Conservation (phyloP, 495 filamentous ascomycete species). For the Tuber melanosporum region DNA sequence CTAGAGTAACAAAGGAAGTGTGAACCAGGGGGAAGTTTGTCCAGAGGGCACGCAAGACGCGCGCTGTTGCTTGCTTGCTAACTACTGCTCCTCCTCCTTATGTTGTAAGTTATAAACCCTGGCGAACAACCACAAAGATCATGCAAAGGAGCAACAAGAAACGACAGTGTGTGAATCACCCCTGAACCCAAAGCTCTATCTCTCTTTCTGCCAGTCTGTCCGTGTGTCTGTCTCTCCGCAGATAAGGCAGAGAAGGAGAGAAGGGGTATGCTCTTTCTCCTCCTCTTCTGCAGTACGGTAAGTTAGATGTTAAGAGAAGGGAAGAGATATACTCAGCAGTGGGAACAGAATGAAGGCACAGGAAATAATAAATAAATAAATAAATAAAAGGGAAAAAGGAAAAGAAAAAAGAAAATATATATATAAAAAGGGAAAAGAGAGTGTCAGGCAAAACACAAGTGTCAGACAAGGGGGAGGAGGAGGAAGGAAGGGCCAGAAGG, state of each 20-base stretch:
- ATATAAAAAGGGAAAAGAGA: background rate
- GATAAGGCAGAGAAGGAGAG: background rate
- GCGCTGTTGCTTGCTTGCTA: background rate
- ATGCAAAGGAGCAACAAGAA: background rate
- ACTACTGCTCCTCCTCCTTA: background rate
- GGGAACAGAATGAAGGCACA: background rate
- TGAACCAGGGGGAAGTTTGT: background rate
- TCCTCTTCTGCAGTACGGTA: background rate
- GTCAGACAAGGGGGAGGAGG: background rate
- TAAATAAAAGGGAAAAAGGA: background rate
- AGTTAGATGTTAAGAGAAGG: background rate
- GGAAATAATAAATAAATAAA: constrained; percentile 4
- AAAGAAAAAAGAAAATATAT: background rate
- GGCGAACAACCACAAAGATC: background rate
- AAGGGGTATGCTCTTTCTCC: background rate
- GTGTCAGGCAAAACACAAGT: constrained; percentile 5
- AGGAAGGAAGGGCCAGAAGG: background rate
- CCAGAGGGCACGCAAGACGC: background rate
- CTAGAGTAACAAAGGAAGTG: constrained; percentile 2
- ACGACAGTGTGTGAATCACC: constrained; percentile 2
- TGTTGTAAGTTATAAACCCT: background rate
- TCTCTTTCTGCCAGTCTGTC: background rate
- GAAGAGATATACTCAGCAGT: background rate
- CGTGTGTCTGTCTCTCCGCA: background rate
- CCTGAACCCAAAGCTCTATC: background rate